Evolutionary conservation across 768 basidiomycete genomes (phyloP), one percentile per base, ranked within the genome.

Genomic region (Leccinum fibrillosum): DNA sequence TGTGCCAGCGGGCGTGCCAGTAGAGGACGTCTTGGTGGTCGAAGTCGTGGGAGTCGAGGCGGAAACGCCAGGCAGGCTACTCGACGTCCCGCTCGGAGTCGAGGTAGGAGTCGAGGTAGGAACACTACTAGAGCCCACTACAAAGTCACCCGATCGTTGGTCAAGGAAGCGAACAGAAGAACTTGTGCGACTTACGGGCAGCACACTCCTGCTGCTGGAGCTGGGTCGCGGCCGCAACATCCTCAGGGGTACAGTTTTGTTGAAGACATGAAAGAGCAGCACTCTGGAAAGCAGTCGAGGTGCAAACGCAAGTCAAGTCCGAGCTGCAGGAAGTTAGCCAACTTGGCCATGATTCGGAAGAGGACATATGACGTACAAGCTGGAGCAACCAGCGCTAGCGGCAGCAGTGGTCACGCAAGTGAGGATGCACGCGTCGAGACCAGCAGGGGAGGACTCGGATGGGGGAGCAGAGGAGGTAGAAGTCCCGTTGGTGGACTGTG

Each of bases 251-350:
- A 58, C 80, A 82, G 42, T 63, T 72, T 1, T 59, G n/a, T 21
- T 28, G 1, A 21, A 82, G 67, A 62, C 80, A 82, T 6, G 28
- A 1, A 0, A 1, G 8, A 2, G 75, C 75, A 1, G 67, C 66
- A 4, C 1, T 0, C 56, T 80, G 78, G 77, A 78, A 82, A 2
- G 58, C 47, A 1, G 53, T 10, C 52, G 70, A 76, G 3, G 71
- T 63, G 68, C 80, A 82, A 21, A 78, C 61, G 53, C 80, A 82
- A 0, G 56, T 0, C n/a, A 76, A 0, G 64, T 81, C 64, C 12
- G 76, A 65, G 64, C 81, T 81, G 30, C 49, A 11, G 10, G 19
- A 8, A 37, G 35, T 37, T 8, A 11, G 49, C 54, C 8, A 62
- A 34, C 17, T 4, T 3, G 9, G 12, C 11, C 2, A 2, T 3